Evolutionary conservation across 2,329 filamentous ascomycete species (phyloP).

Genomic region (Corinectria fuckeliana): DNA sequence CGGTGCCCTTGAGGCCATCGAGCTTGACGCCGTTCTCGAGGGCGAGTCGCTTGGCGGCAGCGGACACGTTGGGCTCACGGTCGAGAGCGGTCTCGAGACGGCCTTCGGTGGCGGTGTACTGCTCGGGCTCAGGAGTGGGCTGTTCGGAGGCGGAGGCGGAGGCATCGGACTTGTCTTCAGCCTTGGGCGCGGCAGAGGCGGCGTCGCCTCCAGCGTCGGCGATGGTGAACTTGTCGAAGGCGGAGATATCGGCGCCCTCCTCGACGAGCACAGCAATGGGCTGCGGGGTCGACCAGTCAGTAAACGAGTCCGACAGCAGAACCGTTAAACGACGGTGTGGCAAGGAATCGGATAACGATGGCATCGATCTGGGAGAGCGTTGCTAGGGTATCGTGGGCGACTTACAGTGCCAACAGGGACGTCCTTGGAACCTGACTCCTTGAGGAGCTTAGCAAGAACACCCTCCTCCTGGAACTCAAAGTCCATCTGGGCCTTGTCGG

Average conservation of each 20-base stretch:
- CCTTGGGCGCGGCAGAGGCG: slow-evolving; percentile 66
- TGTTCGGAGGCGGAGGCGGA: slow-evolving; percentile 52
- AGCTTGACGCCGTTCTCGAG: slow-evolving; percentile 83
- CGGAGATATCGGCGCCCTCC: slow-evolving; percentile 83
- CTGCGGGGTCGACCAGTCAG: slow-evolving; percentile 54
- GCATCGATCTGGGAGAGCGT: neutral
- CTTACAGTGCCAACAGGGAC: slow-evolving; percentile 92
- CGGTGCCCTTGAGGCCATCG: slow-evolving; percentile 82
- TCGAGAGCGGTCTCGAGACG: slow-evolving; percentile 84
- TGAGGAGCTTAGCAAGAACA: slow-evolving; percentile 91
- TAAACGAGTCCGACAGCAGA: slow-evolving; percentile 3
- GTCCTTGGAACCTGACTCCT: slow-evolving; percentile 93
- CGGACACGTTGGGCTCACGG: slow-evolving; percentile 75
- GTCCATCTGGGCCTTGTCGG: slow-evolving; percentile 99
- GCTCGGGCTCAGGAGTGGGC: slow-evolving; percentile 63
- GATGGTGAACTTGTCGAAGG: slow-evolving; percentile 87
- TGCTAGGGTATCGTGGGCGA: slow-evolving; percentile 36
- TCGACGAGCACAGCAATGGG: slow-evolving; percentile 96
- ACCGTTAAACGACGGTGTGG: slow-evolving; percentile 13
- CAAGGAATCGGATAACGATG: slow-evolving; percentile 14
- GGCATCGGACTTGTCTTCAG: slow-evolving; percentile 67
- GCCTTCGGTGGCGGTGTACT: slow-evolving; percentile 76
- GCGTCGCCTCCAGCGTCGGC: slow-evolving; percentile 88
- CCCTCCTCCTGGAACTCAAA: slow-evolving; percentile 99
- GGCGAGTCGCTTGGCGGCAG: slow-evolving; percentile 80